phyloP scores from a whole-genome alignment of 176 grass and related monocot species.

The Eleusine indica region DNA sequence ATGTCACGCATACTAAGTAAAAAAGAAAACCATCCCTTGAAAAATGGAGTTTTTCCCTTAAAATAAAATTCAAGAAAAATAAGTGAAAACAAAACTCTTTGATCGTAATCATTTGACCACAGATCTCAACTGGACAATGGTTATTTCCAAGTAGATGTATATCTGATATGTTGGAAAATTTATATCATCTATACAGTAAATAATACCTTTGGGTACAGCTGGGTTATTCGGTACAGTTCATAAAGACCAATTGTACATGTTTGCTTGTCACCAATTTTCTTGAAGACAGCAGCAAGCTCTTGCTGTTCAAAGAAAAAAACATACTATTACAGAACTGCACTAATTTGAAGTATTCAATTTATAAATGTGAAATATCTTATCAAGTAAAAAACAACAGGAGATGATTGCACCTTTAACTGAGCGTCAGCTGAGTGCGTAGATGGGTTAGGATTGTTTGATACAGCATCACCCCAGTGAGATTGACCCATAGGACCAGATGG shows the following conservation, averaged over 20 bases:
- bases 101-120: neutral
- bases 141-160: neutral
- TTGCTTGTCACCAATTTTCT: constrained; percentile 99
- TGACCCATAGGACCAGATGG: constrained; percentile 93
- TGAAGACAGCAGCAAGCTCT: constrained; percentile 98
- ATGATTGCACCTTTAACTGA: constrained; percentile 80
- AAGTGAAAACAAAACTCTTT: neutral
- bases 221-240: constrained; percentile 93
- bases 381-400: neutral
- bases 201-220: constrained; percentile 96
- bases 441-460: constrained; percentile 74
- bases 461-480: constrained; percentile 92
- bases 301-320: constrained; percentile 57
- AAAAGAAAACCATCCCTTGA: neutral
- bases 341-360: neutral
- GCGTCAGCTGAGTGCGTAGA: constrained; percentile 80
- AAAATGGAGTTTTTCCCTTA: neutral
- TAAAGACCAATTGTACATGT: constrained; percentile 95
- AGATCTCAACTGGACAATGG: neutral
- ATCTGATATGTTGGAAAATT: neutral
- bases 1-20: neutral
- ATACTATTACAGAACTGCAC: neutral
- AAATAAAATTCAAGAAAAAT: neutral
- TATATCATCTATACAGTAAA: neutral
- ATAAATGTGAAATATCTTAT: neutral